Percentiles rank a stretch among this genome's conserved stretches.
Evolutionary conservation across 257 asterid species (phyloP).

Genomic region (Penstemon barbatus): DNA sequence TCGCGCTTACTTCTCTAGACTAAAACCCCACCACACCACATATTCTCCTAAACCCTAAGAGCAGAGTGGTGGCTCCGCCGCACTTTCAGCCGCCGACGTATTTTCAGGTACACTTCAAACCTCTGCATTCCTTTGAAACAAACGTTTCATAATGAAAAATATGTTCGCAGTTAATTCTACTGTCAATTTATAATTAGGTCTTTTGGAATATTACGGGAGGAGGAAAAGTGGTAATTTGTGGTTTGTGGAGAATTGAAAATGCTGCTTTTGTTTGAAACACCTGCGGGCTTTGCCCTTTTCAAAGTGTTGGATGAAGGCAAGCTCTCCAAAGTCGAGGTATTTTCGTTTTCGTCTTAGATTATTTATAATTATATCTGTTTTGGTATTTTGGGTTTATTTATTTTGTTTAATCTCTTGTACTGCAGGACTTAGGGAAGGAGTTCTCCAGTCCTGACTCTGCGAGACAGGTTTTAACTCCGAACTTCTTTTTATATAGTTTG

Average conservation of each 20-base stretch:
- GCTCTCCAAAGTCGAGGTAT: conserved; percentile 46
- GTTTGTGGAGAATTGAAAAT: conserved; percentile 5
- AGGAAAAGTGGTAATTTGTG: too few species aligned
- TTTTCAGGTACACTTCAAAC: background rate
- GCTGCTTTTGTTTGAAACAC: conserved; percentile 49
- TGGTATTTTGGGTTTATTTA: background rate
- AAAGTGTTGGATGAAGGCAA: conserved; percentile 50
- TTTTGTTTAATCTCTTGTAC: background rate
- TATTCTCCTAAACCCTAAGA: background rate
- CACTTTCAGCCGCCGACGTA: conserved; percentile 1
- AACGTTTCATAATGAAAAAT: too few species aligned
- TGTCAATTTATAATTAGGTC: too few species aligned
- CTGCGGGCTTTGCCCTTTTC: conserved; percentile 46
- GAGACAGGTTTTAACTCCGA: conserved; percentile 49
- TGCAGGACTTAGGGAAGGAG: conserved; percentile 77
- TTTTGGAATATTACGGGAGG: too few species aligned
- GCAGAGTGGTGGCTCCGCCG: conserved; percentile 15
- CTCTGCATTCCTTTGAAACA: background rate
- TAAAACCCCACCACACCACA: background rate
- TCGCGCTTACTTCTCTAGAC: background rate
- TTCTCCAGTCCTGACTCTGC: conserved; percentile 71
- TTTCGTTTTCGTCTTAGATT: background rate
- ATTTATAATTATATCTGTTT: background rate
- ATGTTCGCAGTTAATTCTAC: too few species aligned
- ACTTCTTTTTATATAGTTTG: background rate